A percentile compares a stretch with the other conserved stretches of the same genome.
Evolutionary conservation across 805 yeast genomes (phyloP).

Genomic region (Spathaspora sp.): DNA sequence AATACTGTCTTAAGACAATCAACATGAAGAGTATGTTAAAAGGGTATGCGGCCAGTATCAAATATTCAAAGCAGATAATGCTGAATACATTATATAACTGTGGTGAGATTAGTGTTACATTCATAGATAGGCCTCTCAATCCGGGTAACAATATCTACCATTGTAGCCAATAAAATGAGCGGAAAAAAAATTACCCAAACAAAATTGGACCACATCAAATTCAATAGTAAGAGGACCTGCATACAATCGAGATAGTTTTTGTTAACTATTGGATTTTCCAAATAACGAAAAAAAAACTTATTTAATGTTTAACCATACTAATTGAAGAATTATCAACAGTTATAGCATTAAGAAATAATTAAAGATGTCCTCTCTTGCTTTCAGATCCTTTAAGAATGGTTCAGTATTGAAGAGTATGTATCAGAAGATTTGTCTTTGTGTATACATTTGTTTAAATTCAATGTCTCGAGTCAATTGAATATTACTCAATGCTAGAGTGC

Average conservation of each 20-base stretch:
- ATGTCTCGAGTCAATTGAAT: neutral
- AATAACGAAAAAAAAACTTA: neutral
- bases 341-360: neutral
- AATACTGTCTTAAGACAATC: no score
- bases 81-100: neutral
- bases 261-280: neutral
- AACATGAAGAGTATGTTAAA: no score
- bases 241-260: conserved; percentile 3
- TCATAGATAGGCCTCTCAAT: no score
- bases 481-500: neutral
- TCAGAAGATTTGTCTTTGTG: neutral
- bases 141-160: neutral
- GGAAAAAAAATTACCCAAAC: conserved; percentile 8
- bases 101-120: no score
- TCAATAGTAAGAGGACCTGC: neutral
- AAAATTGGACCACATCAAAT: no score
- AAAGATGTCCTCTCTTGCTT: conserved; percentile 38
- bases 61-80: no score
- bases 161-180: conserved; percentile 9
- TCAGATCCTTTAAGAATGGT: conserved; percentile 43
- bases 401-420: conserved; percentile 39
- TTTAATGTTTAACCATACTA: neutral
- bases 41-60: no score
- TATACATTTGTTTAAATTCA: neutral
- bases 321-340: neutral